Base-by-base conservation (phyloP, 75 land plant genomes). In the Sequoia sempervirens region DNA sequence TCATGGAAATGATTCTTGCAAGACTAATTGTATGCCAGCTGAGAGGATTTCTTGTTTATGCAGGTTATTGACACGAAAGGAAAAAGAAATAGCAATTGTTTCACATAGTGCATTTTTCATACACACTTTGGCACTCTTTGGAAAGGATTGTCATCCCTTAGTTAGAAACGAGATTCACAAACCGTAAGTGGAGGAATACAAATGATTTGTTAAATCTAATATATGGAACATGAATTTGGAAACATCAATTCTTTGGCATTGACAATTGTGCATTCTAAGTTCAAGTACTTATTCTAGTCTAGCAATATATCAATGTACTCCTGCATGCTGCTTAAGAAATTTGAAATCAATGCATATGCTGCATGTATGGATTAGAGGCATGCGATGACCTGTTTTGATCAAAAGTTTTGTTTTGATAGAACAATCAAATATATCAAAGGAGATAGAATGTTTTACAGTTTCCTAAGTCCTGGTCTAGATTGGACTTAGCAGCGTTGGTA, bases 31-130 rank as follows among this genome's bases (percentile, higher is more conserved):
- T 76, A 15, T 43, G 80, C 40, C 28, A 43, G 10, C 80, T 76
- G 2, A 76, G 3, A 23, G 46, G 46, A 5, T 5, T 58, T 4
- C 26, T 58, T 58, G 26, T 58, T 32, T 80, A 7, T 80, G 58
- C 86, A 85, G 84, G 86, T 41, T 88, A 28, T 75, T 88, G 82
- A 84, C 87, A 53, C 81, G 89, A 58, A 74, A 75, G 36, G 89
- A 88, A 47, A 83, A 73, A 23, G 46, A 82, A 83, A 88, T 88
- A 46, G 89, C 89, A 1, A 85, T 88, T 28, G 89, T 88, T 61
- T 83, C 89, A 1, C 89, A 88, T 37, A 86, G 89, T 53, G 81
- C 82, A 46, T 88, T 86, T 81, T 72, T 88, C 28, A 82, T 79
- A 45, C 85, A 88, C 82, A 68, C 84, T 58, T 81, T 87, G 68